Base-by-base conservation (phyloP, 2,329 filamentous ascomycete species). In the Alternaria angustiovoidea region DNA sequence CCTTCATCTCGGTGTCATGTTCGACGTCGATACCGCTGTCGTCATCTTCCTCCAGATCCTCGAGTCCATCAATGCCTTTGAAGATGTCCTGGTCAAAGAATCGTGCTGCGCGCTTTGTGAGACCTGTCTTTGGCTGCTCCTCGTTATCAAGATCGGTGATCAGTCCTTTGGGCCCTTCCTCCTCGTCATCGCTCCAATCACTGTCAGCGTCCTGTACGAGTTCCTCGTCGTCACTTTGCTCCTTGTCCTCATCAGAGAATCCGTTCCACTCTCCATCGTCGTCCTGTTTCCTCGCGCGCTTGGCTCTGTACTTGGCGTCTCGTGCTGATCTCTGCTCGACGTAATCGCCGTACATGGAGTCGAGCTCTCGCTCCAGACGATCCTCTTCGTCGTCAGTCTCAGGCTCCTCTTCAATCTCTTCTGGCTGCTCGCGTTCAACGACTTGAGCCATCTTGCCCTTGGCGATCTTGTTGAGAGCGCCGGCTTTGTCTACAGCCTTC, bases 71-170 rank as follows among this genome's bases (percentile, higher is more conserved):
- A 54, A 98, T 88, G 39, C 89, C 92, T 68, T 94, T 89, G 83
- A 99, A 99, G 41, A 99, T 90, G 67, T 97, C 94, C 75, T 97
- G 94, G 70, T 91, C 91, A 78, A 99, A 99, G 81, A 99, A 99
- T 62, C 90, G 86, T 9, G 90, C 87, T 8, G 95, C 95, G 64
- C 93, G 88, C 77, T 89, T 94, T 3, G 93, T 96, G n/a, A 98
- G 83, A 11, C 87, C 89, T 28, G 82, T 82, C 7, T 81, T 78
- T 12, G 84, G 82, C 38, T 81, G 80, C 5, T 79, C 80, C 7
- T 83, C 81, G 54, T 81, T 81, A 65, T 89, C 84, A 26, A 94
- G 82, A 62, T 91, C 88, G 2, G 87, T 89, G 47, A 91, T 79
- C 5, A 91, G 80, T 5, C 79, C 77, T 66, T 84, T 82, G 14